Evolutionary conservation across 2,329 filamentous ascomycete genomes (phyloP).

Genomic region (Domatiomyces globalis): DNA sequence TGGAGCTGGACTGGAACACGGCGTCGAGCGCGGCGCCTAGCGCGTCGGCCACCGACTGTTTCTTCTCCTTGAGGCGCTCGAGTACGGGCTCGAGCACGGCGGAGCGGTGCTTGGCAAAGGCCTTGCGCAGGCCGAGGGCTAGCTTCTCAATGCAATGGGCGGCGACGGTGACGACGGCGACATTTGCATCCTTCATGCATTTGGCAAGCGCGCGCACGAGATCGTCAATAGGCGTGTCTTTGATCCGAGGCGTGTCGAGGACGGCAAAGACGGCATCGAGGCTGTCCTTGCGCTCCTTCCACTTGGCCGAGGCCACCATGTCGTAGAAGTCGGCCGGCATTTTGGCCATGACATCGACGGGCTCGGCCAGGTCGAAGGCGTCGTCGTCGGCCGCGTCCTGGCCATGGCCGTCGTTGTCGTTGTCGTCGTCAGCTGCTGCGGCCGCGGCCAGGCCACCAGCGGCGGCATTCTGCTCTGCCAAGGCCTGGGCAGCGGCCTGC

Average conservation of each 20-base stretch:
- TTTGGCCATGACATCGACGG: slow-evolving; percentile 71
- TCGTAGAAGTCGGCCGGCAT: slow-evolving; percentile 73
- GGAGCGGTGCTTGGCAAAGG: slow-evolving; percentile 67
- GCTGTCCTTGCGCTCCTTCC: slow-evolving; percentile 95
- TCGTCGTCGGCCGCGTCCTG: slow-evolving; percentile 57
- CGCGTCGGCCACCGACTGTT: slow-evolving; percentile 73
- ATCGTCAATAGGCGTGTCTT: slow-evolving; percentile 78
- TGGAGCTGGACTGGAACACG: slow-evolving; percentile 49
- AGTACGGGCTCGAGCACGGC: slow-evolving; percentile 77
- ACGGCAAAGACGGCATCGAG: slow-evolving; percentile 65
- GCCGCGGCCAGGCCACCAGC: slow-evolving; percentile 40
- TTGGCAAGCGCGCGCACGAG: slow-evolving; percentile 75
- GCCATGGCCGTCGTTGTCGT: slow-evolving; percentile 43
- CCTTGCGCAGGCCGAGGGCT: slow-evolving; percentile 66
- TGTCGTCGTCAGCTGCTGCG: slow-evolving; percentile 39
- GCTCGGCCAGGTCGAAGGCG: slow-evolving; percentile 63
- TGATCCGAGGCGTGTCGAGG: slow-evolving; percentile 77
- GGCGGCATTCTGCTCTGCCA: slow-evolving; percentile 43
- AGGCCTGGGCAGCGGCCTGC: slow-evolving; percentile 37
- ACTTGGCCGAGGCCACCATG: slow-evolving; percentile 76
- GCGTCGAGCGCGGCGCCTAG: slow-evolving; percentile 71
- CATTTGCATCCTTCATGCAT: slow-evolving; percentile 97
- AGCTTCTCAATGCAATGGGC: slow-evolving; percentile 84
- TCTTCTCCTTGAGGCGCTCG: slow-evolving; percentile 96
- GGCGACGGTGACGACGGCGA: slow-evolving; percentile 82